Percentiles rank a stretch among this genome's conserved stretches.
phyloP scores from a whole-genome alignment of 2,329 filamentous ascomycete genomes.

The Ophidiomyces ophidiicola region DNA sequence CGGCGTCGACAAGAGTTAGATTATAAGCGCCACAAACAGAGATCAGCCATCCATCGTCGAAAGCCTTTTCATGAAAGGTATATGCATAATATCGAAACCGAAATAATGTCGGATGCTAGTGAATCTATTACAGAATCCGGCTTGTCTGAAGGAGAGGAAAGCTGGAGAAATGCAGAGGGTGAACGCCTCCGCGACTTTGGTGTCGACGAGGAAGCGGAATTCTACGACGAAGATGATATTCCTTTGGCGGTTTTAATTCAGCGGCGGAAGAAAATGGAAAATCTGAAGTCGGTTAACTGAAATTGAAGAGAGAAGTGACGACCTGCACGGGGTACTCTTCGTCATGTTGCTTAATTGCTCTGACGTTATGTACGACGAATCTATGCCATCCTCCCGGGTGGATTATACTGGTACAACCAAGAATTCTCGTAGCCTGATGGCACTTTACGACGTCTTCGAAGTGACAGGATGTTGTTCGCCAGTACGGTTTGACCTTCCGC shows the following conservation, averaged over 20 bases:
- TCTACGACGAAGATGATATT: slow-evolving; percentile 41
- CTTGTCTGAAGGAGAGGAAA: slow-evolving; percentile 41
- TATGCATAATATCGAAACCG: slow-evolving; percentile 16
- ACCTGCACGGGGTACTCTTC: background rate
- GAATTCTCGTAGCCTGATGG: no score
- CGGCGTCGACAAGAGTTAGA: slow-evolving; percentile 43
- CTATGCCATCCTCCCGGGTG: no score
- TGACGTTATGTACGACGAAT: no score
- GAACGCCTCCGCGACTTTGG: slow-evolving; percentile 52
- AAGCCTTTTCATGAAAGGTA: slow-evolving; percentile 33
- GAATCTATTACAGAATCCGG: slow-evolving; percentile 17
- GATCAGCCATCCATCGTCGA: slow-evolving; percentile 26
- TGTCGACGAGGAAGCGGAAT: slow-evolving; percentile 51
- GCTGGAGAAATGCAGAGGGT: slow-evolving; percentile 51
- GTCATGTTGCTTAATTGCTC: background rate
- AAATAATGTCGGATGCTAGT: slow-evolving; percentile 13
- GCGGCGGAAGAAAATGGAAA: slow-evolving; percentile 2
- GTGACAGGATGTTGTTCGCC: no score
- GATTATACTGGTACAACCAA: no score
- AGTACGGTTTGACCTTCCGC: no score
- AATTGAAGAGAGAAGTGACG: background rate
- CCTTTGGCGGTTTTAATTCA: slow-evolving; percentile 44
- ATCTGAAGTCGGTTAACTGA: no score
- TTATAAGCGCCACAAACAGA: slow-evolving; percentile 32
- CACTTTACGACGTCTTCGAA: no score